Evolutionary conservation across 768 basidiomycete species (phyloP).

Genomic region (Suillus subluteus): DNA sequence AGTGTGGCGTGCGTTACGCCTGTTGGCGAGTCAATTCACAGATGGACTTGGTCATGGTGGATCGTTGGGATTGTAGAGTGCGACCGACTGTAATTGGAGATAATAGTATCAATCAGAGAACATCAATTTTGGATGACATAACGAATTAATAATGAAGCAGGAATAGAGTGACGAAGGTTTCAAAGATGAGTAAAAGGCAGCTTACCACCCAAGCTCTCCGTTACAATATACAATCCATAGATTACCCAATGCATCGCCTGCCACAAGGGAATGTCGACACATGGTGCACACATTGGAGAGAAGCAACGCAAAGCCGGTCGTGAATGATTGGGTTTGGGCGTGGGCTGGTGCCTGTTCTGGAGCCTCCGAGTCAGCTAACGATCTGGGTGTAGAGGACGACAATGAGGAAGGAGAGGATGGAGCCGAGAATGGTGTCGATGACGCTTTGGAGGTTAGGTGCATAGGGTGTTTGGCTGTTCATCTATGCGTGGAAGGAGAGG

Average conservation of each 20-base stretch:
- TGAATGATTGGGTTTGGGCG: constrained; percentile 55
- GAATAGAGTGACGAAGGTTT: too few species aligned
- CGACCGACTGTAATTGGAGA: too few species aligned
- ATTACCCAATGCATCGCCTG: constrained; percentile 76
- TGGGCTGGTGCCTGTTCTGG: constrained; percentile 22
- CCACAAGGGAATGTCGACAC: constrained; percentile 75
- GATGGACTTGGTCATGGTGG: not conserved
- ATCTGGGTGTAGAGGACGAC: constrained; percentile 12
- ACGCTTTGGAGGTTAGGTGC: constrained; percentile 55
- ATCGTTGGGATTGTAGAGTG: too few species aligned
- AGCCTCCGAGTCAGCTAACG: constrained; percentile 33
- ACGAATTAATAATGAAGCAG: too few species aligned
- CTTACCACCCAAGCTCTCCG: constrained; percentile 67
- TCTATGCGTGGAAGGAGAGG: constrained; percentile 46
- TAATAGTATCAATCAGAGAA: too few species aligned
- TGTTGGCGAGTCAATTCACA: constrained; percentile 29
- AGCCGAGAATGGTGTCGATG: too few species aligned
- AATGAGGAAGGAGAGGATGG: constrained; percentile 23
- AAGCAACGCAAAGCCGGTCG: constrained; percentile 82
- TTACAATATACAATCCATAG: constrained; percentile 83
- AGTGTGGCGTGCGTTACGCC: constrained; percentile 86
- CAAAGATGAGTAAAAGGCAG: too few species aligned
- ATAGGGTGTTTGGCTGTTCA: constrained; percentile 73
- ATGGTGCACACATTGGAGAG: constrained; percentile 77
- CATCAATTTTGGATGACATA: too few species aligned